Percentiles rank a stretch among this genome's conserved stretches.
phyloP scores from a whole-genome alignment of 73 alveolate genomes.

The Paramecium biaurelia region DNA sequence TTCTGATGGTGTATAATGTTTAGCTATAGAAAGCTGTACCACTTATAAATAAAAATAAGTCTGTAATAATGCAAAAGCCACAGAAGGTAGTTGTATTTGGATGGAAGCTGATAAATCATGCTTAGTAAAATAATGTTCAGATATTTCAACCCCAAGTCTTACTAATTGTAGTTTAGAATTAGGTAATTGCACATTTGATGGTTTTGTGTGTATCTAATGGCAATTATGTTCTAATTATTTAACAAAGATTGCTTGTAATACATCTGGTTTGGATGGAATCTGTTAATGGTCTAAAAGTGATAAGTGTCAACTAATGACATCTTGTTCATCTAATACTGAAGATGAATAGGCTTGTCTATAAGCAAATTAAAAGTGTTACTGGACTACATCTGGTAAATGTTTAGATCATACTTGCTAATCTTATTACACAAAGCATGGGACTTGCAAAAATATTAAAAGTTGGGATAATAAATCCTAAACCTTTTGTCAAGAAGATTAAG shows the following conservation, averaged over 20 bases:
- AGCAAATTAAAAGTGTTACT: neutral
- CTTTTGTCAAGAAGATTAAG: neutral
- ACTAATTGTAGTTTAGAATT: neutral
- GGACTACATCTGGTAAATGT: neutral
- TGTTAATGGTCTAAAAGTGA: neutral
- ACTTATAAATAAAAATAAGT: neutral
- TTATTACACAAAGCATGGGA: neutral
- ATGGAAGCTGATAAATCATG: neutral
- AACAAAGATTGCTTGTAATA: neutral
- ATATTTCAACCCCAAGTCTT: neutral
- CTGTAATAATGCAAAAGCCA: neutral
- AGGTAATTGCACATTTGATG: neutral
- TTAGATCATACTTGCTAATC: neutral
- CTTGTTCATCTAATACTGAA: neutral
- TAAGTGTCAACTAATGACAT: neutral
- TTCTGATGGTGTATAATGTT: conserved; percentile 24
- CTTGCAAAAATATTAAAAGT: neutral
- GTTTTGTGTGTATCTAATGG: neutral
- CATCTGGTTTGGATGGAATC: neutral
- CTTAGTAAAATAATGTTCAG: neutral
- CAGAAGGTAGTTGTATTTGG: neutral
- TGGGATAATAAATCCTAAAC: neutral
- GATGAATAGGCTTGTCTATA: neutral
- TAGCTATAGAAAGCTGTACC: neutral
- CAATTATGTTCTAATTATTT: neutral